Base-by-base conservation (phyloP, 352 stramenopile species). In the Globisporangium alternatum region DNA sequence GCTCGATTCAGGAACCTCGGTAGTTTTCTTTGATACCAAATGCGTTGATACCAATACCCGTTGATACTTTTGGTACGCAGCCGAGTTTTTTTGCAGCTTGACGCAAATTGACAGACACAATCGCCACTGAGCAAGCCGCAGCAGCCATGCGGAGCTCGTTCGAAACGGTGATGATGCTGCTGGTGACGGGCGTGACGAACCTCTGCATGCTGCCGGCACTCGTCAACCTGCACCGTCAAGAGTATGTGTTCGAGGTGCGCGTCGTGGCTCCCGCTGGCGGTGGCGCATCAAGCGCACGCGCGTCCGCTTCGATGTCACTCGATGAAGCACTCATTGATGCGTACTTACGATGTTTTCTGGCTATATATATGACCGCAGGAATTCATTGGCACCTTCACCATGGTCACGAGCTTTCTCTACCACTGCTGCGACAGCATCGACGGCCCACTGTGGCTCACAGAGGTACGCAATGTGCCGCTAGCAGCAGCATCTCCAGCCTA, bases 391-490 rank as follows among this genome's bases (percentile, higher is more conserved):
- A 71, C 75, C 61, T 90, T 93, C 65, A 93, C 84, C 30, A 91
- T 91, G 81, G 54, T 74, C 25, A 93, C 82, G 55, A 91, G 82
- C 74, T 88, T 89, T 61, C 68, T 93, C 35, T 93, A 93, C 60
- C 84, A 93, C 67, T 82, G 81, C 57, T 88, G 80, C 56, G 84
- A 93, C 61, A 91, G 80, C 35, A 89, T 91, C 31, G 82, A 91
- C 49, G 68, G 78, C 0, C 79, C 82, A n/a, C 28, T 93, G 19
- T 93, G 80, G 82, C 74, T 93, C 19, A 90, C 77, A 5, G 84
- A 93, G 78, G 78, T 84, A 60, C 10, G 2, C 35, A 25, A 41
- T 41, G 35, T 55, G 21, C 19, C 17, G 12, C 17, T 31, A 28
- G 35, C 35, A 41, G 4, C 9, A 41, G 25, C 25, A 28, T 28